Evolutionary conservation across 768 basidiomycete species (phyloP).

Genomic region (Agrocybe pediades): DNA sequence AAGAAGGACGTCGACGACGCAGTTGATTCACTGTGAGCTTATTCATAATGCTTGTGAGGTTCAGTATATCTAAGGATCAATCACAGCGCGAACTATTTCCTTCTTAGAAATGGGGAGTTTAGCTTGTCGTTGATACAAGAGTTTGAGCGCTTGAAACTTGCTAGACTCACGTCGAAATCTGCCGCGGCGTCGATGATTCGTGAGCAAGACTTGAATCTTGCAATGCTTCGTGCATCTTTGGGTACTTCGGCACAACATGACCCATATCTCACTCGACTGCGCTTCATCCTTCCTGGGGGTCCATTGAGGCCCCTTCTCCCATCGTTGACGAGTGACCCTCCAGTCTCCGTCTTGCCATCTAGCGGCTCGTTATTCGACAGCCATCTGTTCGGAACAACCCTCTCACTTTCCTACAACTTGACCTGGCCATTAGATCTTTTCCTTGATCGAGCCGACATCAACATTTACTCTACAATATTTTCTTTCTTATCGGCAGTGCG

Average conservation of each 20-base stretch:
- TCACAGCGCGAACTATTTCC: conserved; percentile 81
- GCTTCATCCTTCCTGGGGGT: conserved; percentile 78
- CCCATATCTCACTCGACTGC: conserved; percentile 68
- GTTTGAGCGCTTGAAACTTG: conserved; percentile 80
- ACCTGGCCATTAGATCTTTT: conserved; percentile 92
- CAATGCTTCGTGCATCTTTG: conserved; percentile 82
- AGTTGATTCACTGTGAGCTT: conserved; percentile 77
- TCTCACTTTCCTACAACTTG: conserved; percentile 69
- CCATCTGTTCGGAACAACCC: conserved; percentile 77
- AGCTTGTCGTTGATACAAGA: conserved; percentile 82
- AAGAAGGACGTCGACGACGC: conserved; percentile 81
- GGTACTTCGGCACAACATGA: conserved; percentile 90
- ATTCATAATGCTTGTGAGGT: neutral
- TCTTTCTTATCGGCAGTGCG: conserved; percentile 82
- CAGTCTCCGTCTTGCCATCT: conserved; percentile 31
- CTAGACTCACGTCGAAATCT: conserved; percentile 69
- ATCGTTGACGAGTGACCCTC: conserved; percentile 48
- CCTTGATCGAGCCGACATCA: conserved; percentile 73
- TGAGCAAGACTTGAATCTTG: conserved; percentile 88
- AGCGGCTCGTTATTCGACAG: conserved; percentile 65
- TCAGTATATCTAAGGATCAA: conserved; percentile 13
- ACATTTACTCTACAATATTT: conserved; percentile 76
- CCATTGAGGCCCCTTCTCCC: conserved; percentile 82
- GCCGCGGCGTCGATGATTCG: conserved; percentile 77
- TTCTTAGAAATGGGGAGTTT: conserved; percentile 88